Percentiles rank a stretch among this genome's conserved stretches.
Conservation (phyloP, 2,329 filamentous ascomycete genomes). For the Eurotiales sp. region DNA sequence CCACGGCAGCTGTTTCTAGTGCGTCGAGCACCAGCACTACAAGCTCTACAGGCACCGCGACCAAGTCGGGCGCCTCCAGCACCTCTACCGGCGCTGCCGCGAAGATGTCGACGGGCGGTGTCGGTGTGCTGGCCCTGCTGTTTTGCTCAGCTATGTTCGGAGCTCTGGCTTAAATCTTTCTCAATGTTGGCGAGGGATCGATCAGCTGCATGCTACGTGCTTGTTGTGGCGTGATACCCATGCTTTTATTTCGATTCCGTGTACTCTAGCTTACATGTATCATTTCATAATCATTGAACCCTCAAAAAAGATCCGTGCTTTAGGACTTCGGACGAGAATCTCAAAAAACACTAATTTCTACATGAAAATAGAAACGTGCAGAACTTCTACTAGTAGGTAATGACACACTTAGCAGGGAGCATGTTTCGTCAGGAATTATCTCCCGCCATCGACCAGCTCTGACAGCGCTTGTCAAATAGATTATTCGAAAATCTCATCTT, state of each 20-base stretch:
- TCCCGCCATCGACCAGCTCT: too few relatives aligned
- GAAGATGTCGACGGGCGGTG: slow-evolving; percentile 26
- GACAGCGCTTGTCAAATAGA: too few relatives aligned
- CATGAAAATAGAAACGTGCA: too few relatives aligned
- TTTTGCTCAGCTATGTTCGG: slow-evolving; percentile 29
- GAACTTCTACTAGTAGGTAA: too few relatives aligned
- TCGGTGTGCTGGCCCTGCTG: slow-evolving; percentile 30
- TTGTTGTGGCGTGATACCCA: background rate
- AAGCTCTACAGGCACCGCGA: slow-evolving; percentile 1
- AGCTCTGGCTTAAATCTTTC: slow-evolving; percentile 22
- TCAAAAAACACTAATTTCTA: too few relatives aligned
- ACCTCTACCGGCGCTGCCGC: slow-evolving; percentile 21
- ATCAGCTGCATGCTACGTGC: too few relatives aligned
- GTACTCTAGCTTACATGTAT: background rate
- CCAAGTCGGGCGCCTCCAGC: slow-evolving; percentile 17
- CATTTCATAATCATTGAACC: background rate
- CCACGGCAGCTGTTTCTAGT: slow-evolving; percentile 28
- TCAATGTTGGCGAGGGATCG: background rate
- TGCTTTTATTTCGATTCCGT: background rate
- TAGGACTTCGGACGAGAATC: too few relatives aligned
- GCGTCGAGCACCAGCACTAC: slow-evolving; percentile 1
- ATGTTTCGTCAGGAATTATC: too few relatives aligned
- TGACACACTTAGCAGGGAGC: too few relatives aligned
- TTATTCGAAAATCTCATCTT: too few relatives aligned
- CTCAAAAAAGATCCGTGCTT: too few relatives aligned